phyloP scores from a whole-genome alignment of 129 eudicot genomes.

The Rutidosis leptorrhynchoides region DNA sequence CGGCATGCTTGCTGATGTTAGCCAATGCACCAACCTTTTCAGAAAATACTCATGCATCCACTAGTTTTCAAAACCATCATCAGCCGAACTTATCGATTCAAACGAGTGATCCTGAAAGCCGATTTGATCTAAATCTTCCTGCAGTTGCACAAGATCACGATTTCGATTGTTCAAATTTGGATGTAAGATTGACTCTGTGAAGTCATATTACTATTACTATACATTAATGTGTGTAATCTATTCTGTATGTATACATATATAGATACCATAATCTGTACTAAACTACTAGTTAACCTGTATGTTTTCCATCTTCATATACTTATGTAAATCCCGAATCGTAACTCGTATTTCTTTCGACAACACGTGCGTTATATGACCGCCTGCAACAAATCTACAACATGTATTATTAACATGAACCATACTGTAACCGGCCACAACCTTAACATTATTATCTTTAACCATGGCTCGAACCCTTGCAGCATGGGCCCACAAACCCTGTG shows the following conservation, averaged over 20 bases:
- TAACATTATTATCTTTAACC: conserved; percentile 51
- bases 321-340: conserved; percentile 44
- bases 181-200: conserved; percentile 30
- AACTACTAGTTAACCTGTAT: conserved; percentile 6
- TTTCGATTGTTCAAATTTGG: conserved; percentile 30
- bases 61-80: conserved; percentile 22
- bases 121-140: conserved; percentile 38
- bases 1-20: conserved; percentile 59
- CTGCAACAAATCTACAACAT: conserved; percentile 52
- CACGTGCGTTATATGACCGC: conserved; percentile 34
- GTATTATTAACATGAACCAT: conserved; percentile 41
- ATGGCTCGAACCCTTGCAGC: conserved; percentile 58
- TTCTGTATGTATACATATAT: conserved; percentile 1
- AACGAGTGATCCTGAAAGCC: conserved; percentile 22
- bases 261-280: conserved; percentile 25
- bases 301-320: conserved; percentile 40
- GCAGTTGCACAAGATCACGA: conserved; percentile 25
- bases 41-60: conserved; percentile 10
- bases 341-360: conserved; percentile 30
- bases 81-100: conserved; percentile 10
- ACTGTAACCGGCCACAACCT: conserved; percentile 65
- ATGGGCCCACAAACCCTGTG: conserved; percentile 55
- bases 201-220: conserved; percentile 14
- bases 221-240: conserved; percentile 14
- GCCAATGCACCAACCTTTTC: conserved; percentile 42